Evolutionary conservation across 139 green algal species (phyloP).

Genomic region (Chlorella sp.): DNA sequence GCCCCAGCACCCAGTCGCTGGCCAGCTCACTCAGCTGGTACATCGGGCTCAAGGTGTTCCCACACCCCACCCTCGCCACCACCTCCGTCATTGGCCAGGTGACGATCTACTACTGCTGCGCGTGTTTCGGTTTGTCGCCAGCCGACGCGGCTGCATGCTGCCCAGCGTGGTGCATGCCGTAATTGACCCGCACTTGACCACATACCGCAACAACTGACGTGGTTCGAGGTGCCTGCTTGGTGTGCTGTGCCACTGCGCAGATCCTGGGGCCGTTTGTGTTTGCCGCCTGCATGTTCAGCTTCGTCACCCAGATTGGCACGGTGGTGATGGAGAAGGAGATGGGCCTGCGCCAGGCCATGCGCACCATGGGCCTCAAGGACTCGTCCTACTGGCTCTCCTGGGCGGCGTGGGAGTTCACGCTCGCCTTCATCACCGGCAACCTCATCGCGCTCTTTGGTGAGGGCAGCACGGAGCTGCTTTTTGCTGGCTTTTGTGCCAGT

Average conservation of each 20-base stretch:
- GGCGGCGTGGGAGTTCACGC: conserved; percentile 38
- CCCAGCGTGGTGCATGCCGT: no score
- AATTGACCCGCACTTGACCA: no score
- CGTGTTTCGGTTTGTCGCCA: no score
- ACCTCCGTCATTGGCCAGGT: conserved; percentile 56
- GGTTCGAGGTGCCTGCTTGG: no score
- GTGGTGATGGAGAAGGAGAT: conserved; percentile 73
- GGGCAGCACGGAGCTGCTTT: no score
- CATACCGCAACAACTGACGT: no score
- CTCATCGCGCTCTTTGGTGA: conserved; percentile 78
- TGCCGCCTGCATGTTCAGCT: conserved; percentile 87
- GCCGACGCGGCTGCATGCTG: no score
- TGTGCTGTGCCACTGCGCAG: conserved; percentile 1
- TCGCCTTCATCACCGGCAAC: conserved; percentile 52
- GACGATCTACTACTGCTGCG: no score
- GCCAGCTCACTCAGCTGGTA: conserved; percentile 36
- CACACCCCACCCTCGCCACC: conserved; percentile 69
- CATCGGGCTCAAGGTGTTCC: conserved; percentile 49
- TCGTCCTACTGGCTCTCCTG: conserved; percentile 85
- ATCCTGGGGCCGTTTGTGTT: conserved; percentile 83
- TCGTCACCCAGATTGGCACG: conserved; percentile 61
- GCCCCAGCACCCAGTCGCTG: neutral
- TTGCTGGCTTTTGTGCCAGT: no score
- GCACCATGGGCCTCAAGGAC: conserved; percentile 86
- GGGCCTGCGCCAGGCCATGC: conserved; percentile 68